Percentiles rank a stretch among this genome's conserved stretches.
These are phyloP conservation scores for Colletotrichum paranaense DNA, from an alignment of 2,329 filamentous ascomycete genomes.

Conservation along the genomic window DNA sequence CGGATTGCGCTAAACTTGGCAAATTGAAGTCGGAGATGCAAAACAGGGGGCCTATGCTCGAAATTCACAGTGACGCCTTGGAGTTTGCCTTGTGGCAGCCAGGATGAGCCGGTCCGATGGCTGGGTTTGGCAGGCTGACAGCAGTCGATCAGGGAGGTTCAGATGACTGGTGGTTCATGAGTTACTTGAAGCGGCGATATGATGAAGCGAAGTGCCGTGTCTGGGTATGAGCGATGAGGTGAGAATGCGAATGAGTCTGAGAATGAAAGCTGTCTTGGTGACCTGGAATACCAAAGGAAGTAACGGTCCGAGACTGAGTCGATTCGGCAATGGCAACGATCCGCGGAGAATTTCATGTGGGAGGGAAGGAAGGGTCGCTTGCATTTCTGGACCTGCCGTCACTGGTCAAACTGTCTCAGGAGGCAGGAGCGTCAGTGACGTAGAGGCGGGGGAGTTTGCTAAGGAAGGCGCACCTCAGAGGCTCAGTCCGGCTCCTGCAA, in stretches of 20 bases:
- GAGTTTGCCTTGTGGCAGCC: background rate
- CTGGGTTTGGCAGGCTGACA: background rate
- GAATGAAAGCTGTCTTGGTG: background rate
- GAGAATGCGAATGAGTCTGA: background rate
- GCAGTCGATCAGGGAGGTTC: background rate
- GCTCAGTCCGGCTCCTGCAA: background rate
- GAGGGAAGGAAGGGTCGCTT: background rate
- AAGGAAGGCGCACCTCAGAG: background rate
- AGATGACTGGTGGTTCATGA: background rate
- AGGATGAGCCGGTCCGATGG: background rate
- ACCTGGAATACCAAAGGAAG: background rate
- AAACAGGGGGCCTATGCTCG: background rate
- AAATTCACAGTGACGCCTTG: background rate
- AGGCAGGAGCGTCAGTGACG: background rate
- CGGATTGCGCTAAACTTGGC: constrained; percentile 1
- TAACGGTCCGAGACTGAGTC: background rate
- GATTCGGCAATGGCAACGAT: background rate
- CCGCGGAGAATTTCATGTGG: too few species aligned
- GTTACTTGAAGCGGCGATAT: background rate
- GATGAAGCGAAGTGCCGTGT: background rate
- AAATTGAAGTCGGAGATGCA: background rate
- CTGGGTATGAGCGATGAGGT: background rate
- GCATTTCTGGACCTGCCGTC: background rate
- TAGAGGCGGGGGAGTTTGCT: background rate
- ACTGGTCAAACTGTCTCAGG: background rate